phyloP scores from a whole-genome alignment of 768 basidiomycete genomes.

The Leccinum uliginosum region DNA sequence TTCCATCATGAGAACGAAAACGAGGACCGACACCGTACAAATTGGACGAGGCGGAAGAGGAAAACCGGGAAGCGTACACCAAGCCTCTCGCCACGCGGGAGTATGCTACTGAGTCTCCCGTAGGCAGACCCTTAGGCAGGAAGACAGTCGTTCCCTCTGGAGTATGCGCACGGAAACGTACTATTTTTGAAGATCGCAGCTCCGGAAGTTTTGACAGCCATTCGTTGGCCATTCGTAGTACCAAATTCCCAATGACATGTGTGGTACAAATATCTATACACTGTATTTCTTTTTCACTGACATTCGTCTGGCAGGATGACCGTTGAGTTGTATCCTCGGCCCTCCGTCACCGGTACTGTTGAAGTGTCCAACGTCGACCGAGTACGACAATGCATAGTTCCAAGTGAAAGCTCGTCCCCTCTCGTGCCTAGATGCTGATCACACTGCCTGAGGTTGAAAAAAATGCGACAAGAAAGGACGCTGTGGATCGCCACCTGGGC shows the following conservation, averaged over 20 bases:
- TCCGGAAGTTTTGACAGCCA: conserved; percentile 82
- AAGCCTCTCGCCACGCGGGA: background rate
- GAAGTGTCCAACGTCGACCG: background rate
- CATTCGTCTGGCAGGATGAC: background rate
- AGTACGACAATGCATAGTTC: conserved; percentile 1
- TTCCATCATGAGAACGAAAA: too few relatives aligned
- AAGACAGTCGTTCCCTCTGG: too few relatives aligned
- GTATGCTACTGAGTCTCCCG: too few relatives aligned
- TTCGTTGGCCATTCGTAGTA: conserved; percentile 35
- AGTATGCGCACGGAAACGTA: background rate
- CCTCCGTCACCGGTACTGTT: background rate
- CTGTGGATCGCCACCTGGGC: conserved; percentile 28
- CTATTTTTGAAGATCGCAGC: conserved; percentile 61
- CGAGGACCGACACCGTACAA: too few relatives aligned
- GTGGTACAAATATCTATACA: conserved; percentile 56
- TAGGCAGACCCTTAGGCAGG: too few relatives aligned
- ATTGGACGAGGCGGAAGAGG: background rate
- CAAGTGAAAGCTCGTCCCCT: background rate
- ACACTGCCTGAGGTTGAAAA: conserved; percentile 25
- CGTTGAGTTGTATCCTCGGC: background rate
- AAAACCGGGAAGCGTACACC: background rate
- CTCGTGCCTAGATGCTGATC: background rate
- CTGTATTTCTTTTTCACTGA: background rate
- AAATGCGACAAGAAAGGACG: conserved; percentile 24
- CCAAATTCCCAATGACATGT: conserved; percentile 67